A percentile compares a stretch with the other conserved stretches of the same genome.
phyloP scores from a whole-genome alignment of 1,284 basidiomycete species.

The Phellinidium pouzarii region DNA sequence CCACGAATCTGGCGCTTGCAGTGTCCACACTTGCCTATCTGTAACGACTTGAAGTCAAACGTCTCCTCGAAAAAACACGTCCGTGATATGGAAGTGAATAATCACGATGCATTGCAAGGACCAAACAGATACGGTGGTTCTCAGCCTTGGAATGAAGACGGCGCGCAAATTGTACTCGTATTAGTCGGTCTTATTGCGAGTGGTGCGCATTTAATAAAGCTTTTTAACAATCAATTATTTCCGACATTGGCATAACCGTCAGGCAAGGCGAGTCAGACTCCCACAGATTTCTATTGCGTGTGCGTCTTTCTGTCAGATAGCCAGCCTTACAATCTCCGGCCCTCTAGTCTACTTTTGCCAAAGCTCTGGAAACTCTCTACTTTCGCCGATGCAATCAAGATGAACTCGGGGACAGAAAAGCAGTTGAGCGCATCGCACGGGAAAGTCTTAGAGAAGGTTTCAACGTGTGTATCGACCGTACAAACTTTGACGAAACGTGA shows the following conservation, averaged over 20 bases:
- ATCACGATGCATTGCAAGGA: not conserved
- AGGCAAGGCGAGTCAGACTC: constrained; percentile 47
- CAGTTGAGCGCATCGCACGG: constrained; percentile 51
- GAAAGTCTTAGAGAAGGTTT: constrained; percentile 42
- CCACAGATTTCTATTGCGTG: not conserved
- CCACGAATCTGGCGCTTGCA: not conserved
- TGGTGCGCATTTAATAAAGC: not conserved
- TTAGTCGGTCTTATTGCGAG: constrained; percentile 57
- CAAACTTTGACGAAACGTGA: constrained; percentile 61
- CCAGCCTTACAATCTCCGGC: not conserved
- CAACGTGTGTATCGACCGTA: constrained; percentile 69
- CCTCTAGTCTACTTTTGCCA: constrained; percentile 61
- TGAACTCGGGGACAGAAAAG: constrained; percentile 47
- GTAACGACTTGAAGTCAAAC: too few species aligned
- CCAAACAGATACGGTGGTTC: not conserved
- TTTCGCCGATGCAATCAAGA: constrained; percentile 69
- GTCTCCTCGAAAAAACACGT: too few species aligned
- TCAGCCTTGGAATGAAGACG: constrained; percentile 12
- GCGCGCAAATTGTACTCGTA: constrained; percentile 44
- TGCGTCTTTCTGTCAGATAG: not conserved
- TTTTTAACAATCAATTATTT: not conserved
- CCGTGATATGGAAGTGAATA: not conserved
- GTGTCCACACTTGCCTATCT: too few species aligned
- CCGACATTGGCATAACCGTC: constrained; percentile 26
- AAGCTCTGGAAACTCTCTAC: constrained; percentile 49